These are phyloP conservation scores for Coemansia aciculifera DNA, from an alignment of 192 early-diverging fungal genomes.

Conservation along the genomic window DNA sequence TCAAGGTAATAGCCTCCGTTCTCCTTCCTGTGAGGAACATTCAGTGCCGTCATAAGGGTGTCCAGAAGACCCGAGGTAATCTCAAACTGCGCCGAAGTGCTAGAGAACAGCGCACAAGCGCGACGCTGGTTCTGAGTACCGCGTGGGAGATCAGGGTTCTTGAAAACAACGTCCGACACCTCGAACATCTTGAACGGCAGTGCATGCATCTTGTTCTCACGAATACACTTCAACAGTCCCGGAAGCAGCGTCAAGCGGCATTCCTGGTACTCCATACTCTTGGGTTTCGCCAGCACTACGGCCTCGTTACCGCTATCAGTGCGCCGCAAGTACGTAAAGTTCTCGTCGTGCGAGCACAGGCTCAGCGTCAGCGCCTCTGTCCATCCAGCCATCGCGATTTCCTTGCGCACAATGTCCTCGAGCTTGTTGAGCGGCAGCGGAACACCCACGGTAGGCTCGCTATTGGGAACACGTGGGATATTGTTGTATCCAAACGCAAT, in stretches of 20 bases:
- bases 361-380: slow-evolving; percentile 93
- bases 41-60: slow-evolving; percentile 81
- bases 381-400: slow-evolving; percentile 88
- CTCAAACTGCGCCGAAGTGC: slow-evolving; percentile 72
- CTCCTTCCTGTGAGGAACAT: slow-evolving; percentile 14
- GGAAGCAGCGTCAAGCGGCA: slow-evolving; percentile 90
- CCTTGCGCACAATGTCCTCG: slow-evolving; percentile 78
- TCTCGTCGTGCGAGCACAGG: slow-evolving; percentile 97
- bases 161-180: slow-evolving; percentile 90
- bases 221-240: slow-evolving; percentile 91
- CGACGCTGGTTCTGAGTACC: slow-evolving; percentile 87
- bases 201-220: slow-evolving; percentile 81
- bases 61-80: slow-evolving; percentile 90
- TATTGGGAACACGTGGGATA: slow-evolving; percentile 77
- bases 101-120: slow-evolving; percentile 81
- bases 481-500: slow-evolving; percentile 97
- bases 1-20: slow-evolving; percentile 40
- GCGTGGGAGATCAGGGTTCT: slow-evolving; percentile 79
- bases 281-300: slow-evolving; percentile 88
- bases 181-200: slow-evolving; percentile 95
- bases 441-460: slow-evolving; percentile 79
- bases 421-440: slow-evolving; percentile 93
- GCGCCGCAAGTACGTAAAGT: slow-evolving; percentile 85
- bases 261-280: slow-evolving; percentile 88
- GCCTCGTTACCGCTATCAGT: slow-evolving; percentile 77